Evolutionary conservation across 139 green algal species (phyloP).

Genomic region (Marvania coccoides): DNA sequence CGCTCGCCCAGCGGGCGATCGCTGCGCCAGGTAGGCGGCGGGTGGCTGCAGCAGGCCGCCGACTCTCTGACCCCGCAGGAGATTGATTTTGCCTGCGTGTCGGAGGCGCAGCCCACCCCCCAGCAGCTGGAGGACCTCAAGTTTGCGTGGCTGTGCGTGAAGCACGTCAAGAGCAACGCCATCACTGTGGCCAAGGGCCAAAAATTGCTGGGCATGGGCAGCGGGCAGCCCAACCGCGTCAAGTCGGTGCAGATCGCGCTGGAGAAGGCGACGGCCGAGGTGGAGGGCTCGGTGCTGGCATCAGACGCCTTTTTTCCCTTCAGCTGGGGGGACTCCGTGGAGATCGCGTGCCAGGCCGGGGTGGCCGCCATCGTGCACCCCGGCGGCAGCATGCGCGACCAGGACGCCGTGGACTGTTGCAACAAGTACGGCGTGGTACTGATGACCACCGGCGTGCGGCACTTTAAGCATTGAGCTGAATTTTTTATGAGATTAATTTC

Average conservation of each 20-base stretch:
- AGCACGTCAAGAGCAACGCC: conserved; percentile 99
- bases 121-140: conserved; percentile 88
- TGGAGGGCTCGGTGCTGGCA: conserved; percentile 84
- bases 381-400: conserved; percentile 87
- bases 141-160: conserved; percentile 95
- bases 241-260: conserved; percentile 90
- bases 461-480: conserved; percentile 89
- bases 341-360: conserved; percentile 92
- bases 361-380: conserved; percentile 94
- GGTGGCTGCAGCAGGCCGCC: conserved; percentile 81
- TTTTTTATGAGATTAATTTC: background rate
- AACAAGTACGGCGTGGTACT: conserved; percentile 98
- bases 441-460: conserved; percentile 83
- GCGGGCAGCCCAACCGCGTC: conserved; percentile 97
- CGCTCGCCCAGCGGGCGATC: conserved; percentile 49
- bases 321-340: conserved; percentile 90
- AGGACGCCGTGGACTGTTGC: conserved; percentile 93
- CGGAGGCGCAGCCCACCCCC: conserved; percentile 72
- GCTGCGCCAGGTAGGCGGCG: conserved; percentile 75
- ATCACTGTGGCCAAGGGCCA: conserved; percentile 91
- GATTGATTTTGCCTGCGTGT: conserved; percentile 82
- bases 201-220: conserved; percentile 94
- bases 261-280: conserved; percentile 87
- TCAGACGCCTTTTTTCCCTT: conserved; percentile 99
- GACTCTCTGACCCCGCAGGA: conserved; percentile 70